Evolutionary conservation across 768 basidiomycete genomes (phyloP).

Genomic region (Hebeloma cylindrosporum): DNA sequence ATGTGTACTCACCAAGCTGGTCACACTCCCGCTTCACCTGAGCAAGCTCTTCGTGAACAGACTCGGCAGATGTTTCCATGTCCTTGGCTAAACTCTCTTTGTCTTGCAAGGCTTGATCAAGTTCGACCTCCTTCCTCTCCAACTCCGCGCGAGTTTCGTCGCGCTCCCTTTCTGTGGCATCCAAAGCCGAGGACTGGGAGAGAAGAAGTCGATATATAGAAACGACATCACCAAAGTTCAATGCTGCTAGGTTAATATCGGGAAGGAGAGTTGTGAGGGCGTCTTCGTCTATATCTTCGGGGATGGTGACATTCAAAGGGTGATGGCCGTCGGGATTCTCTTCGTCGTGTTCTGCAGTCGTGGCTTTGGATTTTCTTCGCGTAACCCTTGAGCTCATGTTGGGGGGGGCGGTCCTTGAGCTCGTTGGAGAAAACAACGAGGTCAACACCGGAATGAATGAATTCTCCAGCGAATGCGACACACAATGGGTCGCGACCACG

Average conservation of each 20-base stretch:
- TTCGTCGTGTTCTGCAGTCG: slow-evolving; percentile 35
- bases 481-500: slow-evolving; percentile 29
- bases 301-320: slow-evolving; percentile 47
- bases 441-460: slow-evolving; percentile 25
- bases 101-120: slow-evolving; percentile 84
- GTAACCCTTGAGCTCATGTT: slow-evolving; percentile 44
- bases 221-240: slow-evolving; percentile 59
- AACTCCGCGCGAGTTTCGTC: slow-evolving; percentile 69
- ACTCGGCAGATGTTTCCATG: slow-evolving; percentile 51
- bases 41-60: slow-evolving; percentile 54
- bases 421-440: slow-evolving; percentile 37
- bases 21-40: slow-evolving; percentile 62
- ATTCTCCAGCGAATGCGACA: slow-evolving; percentile 2
- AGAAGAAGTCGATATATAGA: slow-evolving; percentile 62
- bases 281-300: slow-evolving; percentile 67
- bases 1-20: slow-evolving; percentile 54
- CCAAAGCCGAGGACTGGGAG: slow-evolving; percentile 54
- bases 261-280: slow-evolving; percentile 61
- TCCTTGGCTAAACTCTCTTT: slow-evolving; percentile 62
- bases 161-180: slow-evolving; percentile 57
- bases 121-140: slow-evolving; percentile 75
- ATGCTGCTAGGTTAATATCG: slow-evolving; percentile 53
- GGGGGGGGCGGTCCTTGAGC: slow-evolving; percentile 23
- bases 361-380: slow-evolving; percentile 61
- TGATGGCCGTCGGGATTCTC: slow-evolving; percentile 36